Evolutionary conservation across 2,329 filamentous ascomycete genomes (phyloP).

Genomic region (Penicillium oxalicum): DNA sequence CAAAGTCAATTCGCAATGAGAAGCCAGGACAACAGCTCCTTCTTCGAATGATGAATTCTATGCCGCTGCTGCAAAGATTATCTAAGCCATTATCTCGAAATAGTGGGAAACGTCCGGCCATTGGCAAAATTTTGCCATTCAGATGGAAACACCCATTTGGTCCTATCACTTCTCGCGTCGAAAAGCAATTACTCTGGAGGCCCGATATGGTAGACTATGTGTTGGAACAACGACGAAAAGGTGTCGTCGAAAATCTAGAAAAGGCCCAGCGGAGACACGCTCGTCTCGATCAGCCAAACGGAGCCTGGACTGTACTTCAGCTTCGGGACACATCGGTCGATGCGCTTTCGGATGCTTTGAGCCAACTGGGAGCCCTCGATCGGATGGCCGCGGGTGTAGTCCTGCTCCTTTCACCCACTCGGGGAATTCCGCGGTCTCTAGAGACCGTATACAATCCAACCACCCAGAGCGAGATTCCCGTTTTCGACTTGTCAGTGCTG

Average conservation of each 20-base stretch:
- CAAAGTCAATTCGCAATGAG: not conserved
- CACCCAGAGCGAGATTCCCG: constrained; percentile 27
- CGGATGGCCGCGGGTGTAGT: constrained; percentile 30
- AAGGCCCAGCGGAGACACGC: constrained; percentile 23
- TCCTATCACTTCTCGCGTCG: constrained; percentile 20
- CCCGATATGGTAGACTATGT: constrained; percentile 44
- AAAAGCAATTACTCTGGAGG: constrained; percentile 40
- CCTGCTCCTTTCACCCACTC: constrained; percentile 11
- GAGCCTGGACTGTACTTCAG: constrained; percentile 26
- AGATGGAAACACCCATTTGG: constrained; percentile 31
- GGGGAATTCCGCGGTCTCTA: constrained; percentile 10
- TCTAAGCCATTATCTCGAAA: constrained; percentile 11
- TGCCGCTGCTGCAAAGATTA: constrained; percentile 21
- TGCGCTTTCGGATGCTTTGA: constrained; percentile 19
- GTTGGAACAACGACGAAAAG: constrained; percentile 32
- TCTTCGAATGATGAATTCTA: constrained; percentile 25
- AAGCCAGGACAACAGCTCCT: constrained; percentile 14
- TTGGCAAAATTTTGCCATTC: constrained; percentile 27
- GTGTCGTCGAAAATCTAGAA: constrained; percentile 33
- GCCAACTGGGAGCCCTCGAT: constrained; percentile 17
- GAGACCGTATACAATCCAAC: constrained; percentile 29
- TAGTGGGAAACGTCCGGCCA: constrained; percentile 9
- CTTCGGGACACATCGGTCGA: constrained; percentile 15
- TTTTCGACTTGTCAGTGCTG: constrained; percentile 33
- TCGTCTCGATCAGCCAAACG: constrained; percentile 12